phyloP scores from a whole-genome alignment of 2,329 filamentous ascomycete species.

The Aspergillus carbonarius region DNA sequence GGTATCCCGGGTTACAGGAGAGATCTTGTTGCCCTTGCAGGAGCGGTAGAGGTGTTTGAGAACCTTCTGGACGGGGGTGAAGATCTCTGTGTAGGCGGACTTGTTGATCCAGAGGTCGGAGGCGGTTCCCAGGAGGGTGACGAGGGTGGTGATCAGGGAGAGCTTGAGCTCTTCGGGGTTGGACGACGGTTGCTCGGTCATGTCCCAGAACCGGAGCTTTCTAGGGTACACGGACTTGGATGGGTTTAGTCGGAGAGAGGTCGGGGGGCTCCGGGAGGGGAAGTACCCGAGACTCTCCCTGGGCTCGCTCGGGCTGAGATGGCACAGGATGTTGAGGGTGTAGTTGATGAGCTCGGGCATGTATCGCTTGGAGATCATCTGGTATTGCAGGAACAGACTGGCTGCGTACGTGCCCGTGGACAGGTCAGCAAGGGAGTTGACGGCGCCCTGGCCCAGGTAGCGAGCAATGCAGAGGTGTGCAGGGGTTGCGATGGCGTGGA shows the following conservation, averaged over 20 bases:
- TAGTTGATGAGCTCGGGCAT: constrained; percentile 87
- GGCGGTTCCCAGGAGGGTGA: constrained; percentile 65
- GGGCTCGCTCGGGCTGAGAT: constrained; percentile 60
- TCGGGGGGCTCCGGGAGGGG: constrained; percentile 59
- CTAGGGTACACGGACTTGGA: constrained; percentile 40
- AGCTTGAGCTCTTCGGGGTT: constrained; percentile 52
- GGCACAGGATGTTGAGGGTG: constrained; percentile 68
- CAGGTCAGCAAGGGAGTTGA: constrained; percentile 65
- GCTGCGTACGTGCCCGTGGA: constrained; percentile 75
- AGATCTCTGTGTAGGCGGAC: constrained; percentile 74
- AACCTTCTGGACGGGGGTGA: constrained; percentile 62
- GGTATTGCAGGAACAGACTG: constrained; percentile 77
- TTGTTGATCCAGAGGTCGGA: constrained; percentile 73
- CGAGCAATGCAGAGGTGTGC: constrained; percentile 80
- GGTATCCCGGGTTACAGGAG: constrained; percentile 33
- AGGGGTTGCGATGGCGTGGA: constrained; percentile 91
- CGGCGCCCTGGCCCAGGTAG: constrained; percentile 76
- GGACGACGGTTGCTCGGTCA: constrained; percentile 30
- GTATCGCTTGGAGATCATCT: constrained; percentile 79
- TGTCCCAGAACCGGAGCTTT: constrained; percentile 62
- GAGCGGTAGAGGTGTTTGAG: constrained; percentile 61
- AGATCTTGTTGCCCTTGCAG: constrained; percentile 55
- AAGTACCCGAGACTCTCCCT: constrained; percentile 55
- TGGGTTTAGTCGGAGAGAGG: constrained; percentile 51
- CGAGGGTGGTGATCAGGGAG: constrained; percentile 61